These are phyloP conservation scores for Tetrahymena thermophila DNA, from an alignment of 73 alveolate genomes.

Conservation along the genomic window DNA sequence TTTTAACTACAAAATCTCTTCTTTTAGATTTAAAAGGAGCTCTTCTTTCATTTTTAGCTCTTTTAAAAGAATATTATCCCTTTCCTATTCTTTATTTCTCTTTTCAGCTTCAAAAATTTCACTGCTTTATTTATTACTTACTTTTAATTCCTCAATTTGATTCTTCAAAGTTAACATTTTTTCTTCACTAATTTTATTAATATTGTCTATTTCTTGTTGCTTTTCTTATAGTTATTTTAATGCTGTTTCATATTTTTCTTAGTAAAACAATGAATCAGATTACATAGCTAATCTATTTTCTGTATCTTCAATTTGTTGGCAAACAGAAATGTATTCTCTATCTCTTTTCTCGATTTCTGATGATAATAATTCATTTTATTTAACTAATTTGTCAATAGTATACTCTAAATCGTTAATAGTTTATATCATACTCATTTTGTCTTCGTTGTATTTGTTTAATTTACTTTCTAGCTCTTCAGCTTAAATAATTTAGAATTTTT, in stretches of 20 bases:
- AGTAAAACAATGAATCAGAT: not conserved
- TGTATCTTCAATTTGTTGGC: not conserved
- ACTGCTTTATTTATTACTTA: not conserved
- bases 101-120: not conserved
- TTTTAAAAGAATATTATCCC: not conserved
- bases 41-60: not conserved
- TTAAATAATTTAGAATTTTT: not conserved
- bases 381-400: not conserved
- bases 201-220: not conserved
- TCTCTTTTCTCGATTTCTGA: not conserved
- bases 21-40: not conserved
- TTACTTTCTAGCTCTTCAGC: not conserved
- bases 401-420: not conserved
- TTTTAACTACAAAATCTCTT: not conserved
- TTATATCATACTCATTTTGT: not conserved
- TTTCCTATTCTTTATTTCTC: not conserved
- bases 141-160: not conserved
- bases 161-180: not conserved
- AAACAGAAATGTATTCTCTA: not conserved
- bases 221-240: not conserved
- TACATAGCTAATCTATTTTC: not conserved
- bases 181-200: not conserved
- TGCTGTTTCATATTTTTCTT: not conserved
- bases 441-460: not conserved
- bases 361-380: not conserved